Evolutionary conservation across 148 eudicot species (phyloP).

Genomic region (Camellia japonica): DNA sequence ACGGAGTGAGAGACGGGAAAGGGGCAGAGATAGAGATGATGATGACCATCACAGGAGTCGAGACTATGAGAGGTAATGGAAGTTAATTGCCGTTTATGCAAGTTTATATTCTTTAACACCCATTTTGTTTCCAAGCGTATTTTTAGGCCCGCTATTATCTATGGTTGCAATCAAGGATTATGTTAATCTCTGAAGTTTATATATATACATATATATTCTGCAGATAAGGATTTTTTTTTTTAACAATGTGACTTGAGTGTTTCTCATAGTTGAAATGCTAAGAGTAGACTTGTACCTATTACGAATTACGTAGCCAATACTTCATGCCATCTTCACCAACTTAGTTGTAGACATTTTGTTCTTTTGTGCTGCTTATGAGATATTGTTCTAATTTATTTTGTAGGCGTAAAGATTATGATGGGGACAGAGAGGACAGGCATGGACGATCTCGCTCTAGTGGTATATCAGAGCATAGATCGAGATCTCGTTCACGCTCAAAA

Average conservation of each 20-base stretch:
- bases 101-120: background rate
- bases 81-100: background rate
- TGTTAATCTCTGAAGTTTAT: background rate
- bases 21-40: slow-evolving; percentile 66
- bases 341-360: background rate
- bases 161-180: background rate
- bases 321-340: background rate
- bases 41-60: slow-evolving; percentile 58
- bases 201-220: background rate
- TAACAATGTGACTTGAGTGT: background rate
- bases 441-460: slow-evolving; percentile 65
- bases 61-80: slow-evolving; percentile 56
- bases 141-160: background rate
- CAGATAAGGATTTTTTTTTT: background rate
- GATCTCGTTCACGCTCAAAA: slow-evolving; percentile 81
- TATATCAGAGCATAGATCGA: slow-evolving; percentile 75
- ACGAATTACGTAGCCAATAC: background rate
- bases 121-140: background rate
- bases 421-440: slow-evolving; percentile 66
- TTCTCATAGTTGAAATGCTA: background rate
- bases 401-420: slow-evolving; percentile 17
- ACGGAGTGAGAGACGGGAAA: slow-evolving; percentile 68
- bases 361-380: slow-evolving; percentile 3
- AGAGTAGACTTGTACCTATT: background rate
- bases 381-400: background rate